Percentiles rank a stretch among this genome's conserved stretches.
Evolutionary conservation across 495 filamentous ascomycete genomes (phyloP).

Genomic region (Hypomontagnella submonticulosa): DNA sequence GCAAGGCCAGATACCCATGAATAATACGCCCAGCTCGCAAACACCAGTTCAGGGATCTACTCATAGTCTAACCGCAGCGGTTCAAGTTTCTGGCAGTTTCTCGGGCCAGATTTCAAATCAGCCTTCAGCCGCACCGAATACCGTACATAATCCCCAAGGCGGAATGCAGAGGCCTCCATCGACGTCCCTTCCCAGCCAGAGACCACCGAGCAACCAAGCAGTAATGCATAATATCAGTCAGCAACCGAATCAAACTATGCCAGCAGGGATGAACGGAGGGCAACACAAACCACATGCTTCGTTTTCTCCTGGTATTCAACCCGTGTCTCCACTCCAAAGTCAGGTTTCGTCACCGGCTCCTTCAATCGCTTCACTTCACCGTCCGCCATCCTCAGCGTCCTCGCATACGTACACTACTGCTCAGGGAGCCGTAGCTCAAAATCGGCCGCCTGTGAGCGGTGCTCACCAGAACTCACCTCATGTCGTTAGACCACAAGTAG

Average conservation of each 20-base stretch:
- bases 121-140: not conserved
- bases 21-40: conserved; percentile 9
- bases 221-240: conserved; percentile 3
- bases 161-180: conserved; percentile 10
- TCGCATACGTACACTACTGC: conserved; percentile 25
- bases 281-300: conserved; percentile 24
- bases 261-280: conserved; percentile 7
- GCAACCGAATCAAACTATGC: conserved; percentile 10
- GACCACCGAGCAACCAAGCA: conserved; percentile 6
- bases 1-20: conserved; percentile 4
- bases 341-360: conserved; percentile 46
- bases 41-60: conserved; percentile 7
- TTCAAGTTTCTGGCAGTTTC: conserved; percentile 10
- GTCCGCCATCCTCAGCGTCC: conserved; percentile 46
- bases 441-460: conserved; percentile 9
- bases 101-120: conserved; percentile 1
- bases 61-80: not conserved
- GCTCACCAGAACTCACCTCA: conserved; percentile 22
- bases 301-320: conserved; percentile 28
- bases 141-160: conserved; percentile 8
- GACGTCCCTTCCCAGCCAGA: conserved; percentile 3
- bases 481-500: conserved; percentile 11
- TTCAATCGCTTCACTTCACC: conserved; percentile 41
- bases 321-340: conserved; percentile 45
- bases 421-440: conserved; percentile 10